Percentiles rank a stretch among this genome's conserved stretches.
Evolutionary conservation across 257 asterid genomes (phyloP).

Genomic region (Lycium barbarum): DNA sequence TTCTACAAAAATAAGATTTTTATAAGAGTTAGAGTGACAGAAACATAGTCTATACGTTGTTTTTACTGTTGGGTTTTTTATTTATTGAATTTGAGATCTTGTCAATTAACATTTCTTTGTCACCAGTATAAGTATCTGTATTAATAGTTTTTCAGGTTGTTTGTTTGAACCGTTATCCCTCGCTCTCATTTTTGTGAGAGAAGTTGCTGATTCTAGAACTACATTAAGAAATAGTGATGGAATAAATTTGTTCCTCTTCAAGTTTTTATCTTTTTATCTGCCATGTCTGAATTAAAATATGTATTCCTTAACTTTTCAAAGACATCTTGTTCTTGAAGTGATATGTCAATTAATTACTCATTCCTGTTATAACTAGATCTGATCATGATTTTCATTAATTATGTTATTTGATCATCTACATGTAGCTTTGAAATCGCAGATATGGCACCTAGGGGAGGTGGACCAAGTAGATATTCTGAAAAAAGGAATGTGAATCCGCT

Average conservation of each 20-base stretch:
- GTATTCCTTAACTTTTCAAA: not conserved
- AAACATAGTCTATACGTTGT: too few relatives aligned
- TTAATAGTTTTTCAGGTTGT: not conserved
- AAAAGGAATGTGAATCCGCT: not conserved
- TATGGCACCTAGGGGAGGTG: not conserved
- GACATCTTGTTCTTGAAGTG: not conserved
- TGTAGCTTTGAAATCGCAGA: not conserved
- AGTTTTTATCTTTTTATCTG: not conserved
- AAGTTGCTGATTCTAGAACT: not conserved
- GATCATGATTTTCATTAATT: not conserved
- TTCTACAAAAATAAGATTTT: too few relatives aligned
- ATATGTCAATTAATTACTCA: not conserved
- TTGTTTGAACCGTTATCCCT: not conserved
- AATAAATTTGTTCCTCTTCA: not conserved
- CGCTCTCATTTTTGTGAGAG: not conserved
- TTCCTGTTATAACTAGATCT: not conserved
- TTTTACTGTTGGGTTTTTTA: too few relatives aligned
- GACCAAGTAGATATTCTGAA: not conserved
- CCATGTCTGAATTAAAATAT: not conserved
- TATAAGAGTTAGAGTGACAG: too few relatives aligned
- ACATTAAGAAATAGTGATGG: not conserved
- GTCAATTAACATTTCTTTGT: not conserved
- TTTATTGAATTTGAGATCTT: not conserved
- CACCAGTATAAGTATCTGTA: not conserved
- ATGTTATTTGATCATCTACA: not conserved